Base-by-base conservation (phyloP, 176 grass and related monocot genomes). In the Themeda triandra region DNA sequence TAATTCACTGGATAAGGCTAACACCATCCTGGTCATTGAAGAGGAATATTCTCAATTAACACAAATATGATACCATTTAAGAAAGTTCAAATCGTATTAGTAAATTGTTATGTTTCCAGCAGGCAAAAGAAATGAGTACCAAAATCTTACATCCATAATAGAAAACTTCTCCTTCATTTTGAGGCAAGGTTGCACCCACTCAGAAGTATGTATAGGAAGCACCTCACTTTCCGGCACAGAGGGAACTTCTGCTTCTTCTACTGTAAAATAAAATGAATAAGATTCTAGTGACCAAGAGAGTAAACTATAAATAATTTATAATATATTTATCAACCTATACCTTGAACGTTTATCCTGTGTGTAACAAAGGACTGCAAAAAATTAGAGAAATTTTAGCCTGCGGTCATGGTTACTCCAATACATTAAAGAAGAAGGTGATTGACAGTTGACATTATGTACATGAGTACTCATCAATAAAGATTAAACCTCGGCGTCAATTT, bases 291-390 rank as follows among this genome's bases (percentile, higher is more conserved):
- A 76, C 2, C 4, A 80, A 53, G 45, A 18, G 19, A 23, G 76
- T 24, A 63, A 13, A 66, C 48, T 35, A 33, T 74, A n/a, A 78
- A 41, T 83, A 25, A 27, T 54, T 66, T 39, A 75, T 25, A 69
- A 80, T 18, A 83, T 40, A 85, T 42, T 79, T 56, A 87, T 84
- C 81, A 89, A 91, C 89, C 81, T 86, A 80, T 89, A 86, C 70
- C 74, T 86, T 95, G 85, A 62, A 98, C 66, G 56, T 87, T 84
- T 90, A 95, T 83, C 77, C 89, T 85, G 80, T 98, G 93, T 1
- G 93, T 95, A 87, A 98, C 89, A 80, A 98, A 89, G 63, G 93
- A 84, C 91, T 98, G 96, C 87, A 95, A 83, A 13, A 87, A 80
- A 27, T 62, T 18, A 84, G 76, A 75, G n/a, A 79, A 25, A 7